phyloP scores from a whole-genome alignment of 495 filamentous ascomycete genomes.

The Penicillium robsamsonii region DNA sequence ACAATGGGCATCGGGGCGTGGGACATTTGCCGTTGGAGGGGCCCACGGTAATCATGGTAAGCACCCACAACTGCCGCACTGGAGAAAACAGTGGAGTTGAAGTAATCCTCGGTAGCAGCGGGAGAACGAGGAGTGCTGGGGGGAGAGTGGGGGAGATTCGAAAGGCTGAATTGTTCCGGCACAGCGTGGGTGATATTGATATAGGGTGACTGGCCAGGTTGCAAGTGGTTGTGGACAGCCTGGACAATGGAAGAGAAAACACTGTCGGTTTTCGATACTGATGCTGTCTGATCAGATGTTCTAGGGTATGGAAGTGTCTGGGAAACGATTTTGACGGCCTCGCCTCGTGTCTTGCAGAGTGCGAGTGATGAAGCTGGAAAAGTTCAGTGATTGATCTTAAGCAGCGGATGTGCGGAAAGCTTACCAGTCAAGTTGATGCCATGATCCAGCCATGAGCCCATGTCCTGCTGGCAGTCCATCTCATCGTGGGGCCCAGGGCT shows the following conservation, averaged over 20 bases:
- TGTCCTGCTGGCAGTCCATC: conserved; percentile 39
- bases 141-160: conserved; percentile 60
- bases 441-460: conserved; percentile 45
- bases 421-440: conserved; percentile 44
- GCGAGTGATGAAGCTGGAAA: conserved; percentile 37
- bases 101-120: conserved; percentile 51
- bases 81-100: conserved; percentile 56
- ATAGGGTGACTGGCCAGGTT: conserved; percentile 47
- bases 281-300: conserved; percentile 44
- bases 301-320: conserved; percentile 62
- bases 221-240: conserved; percentile 50
- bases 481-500: conserved; percentile 39
- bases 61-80: conserved; percentile 56
- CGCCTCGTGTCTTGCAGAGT: conserved; percentile 34
- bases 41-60: conserved; percentile 54
- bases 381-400: conserved; percentile 14
- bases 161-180: conserved; percentile 59
- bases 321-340: conserved; percentile 56
- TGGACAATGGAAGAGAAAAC: conserved; percentile 52
- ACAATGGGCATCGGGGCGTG: conserved; percentile 61
- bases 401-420: conserved; percentile 11
- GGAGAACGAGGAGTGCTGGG: conserved; percentile 54
- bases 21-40: conserved; percentile 36
- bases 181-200: conserved; percentile 66
- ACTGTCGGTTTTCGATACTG: conserved; percentile 32